Base-by-base conservation (phyloP, 2,329 filamentous ascomycete species). In the Ophidiomyces ophidiicola region DNA sequence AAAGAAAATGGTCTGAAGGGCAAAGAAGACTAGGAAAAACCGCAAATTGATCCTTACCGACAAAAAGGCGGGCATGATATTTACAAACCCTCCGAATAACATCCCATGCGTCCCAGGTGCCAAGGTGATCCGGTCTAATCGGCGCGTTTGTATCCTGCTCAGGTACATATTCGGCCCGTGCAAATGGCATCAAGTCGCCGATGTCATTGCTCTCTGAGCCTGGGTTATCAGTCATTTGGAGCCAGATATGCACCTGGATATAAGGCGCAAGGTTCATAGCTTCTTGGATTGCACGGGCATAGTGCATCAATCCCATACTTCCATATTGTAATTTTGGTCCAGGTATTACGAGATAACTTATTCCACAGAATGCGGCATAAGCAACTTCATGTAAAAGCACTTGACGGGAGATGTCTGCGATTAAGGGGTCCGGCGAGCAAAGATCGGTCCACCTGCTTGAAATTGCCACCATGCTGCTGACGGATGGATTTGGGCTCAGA, bases 401-500 rank as follows among this genome's bases (percentile, higher is more conserved):
- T 62, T 94, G 88, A 31, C 83, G 77, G 24, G 88, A 94, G 43
- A 96, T 72, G 57, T 82, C 83, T 5, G 85, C 78, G 46, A 96
- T 78, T 46, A 88, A 61, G 5, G 86, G 82, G 57, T 94, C 81
- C 1, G 77, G 64, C 2, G 87, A 93, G 51, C 79, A 80, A 8
- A 96, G 66, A 55, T 96, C 87, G 48, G 94, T 88, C 88, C 88
- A 96, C 4, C 84, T 74, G 58, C 86, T 94, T n/a, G 77, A 76
- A 42, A 81, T 79, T 10, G 78, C 83, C 34, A 92, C 72, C 43
- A 90, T 68, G 37, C 86, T 82, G 46, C 77, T 76, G 44, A 86
- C 75, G 0, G 85, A 87, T 55, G 94, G 87, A 45, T 82, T 73
- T 7, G 85, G 80, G 1, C 79, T 82, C 47, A 98, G 65, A 29